phyloP scores from a whole-genome alignment of 371 early-diverging fungal genomes.

The Cokeromyces recurvatus region DNA sequence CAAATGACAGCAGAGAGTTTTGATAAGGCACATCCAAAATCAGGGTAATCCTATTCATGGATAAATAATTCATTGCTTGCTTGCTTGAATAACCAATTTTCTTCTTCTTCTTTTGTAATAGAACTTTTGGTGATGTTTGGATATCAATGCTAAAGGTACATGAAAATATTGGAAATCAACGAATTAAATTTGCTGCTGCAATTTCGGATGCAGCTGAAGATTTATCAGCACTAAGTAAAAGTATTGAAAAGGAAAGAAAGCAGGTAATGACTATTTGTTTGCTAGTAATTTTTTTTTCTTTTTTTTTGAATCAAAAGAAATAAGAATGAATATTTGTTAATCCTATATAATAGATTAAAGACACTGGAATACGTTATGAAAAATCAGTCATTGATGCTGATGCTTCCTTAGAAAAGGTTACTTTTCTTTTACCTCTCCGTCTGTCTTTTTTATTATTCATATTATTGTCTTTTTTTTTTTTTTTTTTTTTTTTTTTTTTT shows the following conservation, averaged over 20 bases:
- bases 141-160: slow-evolving; percentile 65
- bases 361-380: slow-evolving; percentile 66
- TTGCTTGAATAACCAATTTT: not conserved
- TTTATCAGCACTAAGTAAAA: slow-evolving; percentile 59
- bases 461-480: not conserved
- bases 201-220: slow-evolving; percentile 71
- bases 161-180: slow-evolving; percentile 70
- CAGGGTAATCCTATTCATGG: slow-evolving; percentile 47
- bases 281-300: no score
- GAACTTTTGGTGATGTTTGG: slow-evolving; percentile 62
- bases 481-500: not conserved
- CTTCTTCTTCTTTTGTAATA: slow-evolving; percentile 1
- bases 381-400: slow-evolving; percentile 70
- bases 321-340: not conserved
- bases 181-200: slow-evolving; percentile 55
- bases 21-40: slow-evolving; percentile 42
- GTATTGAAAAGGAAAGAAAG: slow-evolving; percentile 78
- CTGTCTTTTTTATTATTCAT: no score
- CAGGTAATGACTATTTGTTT: slow-evolving; percentile 41
- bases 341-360: slow-evolving; percentile 63
- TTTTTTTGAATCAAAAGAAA: not conserved
- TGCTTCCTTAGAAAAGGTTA: slow-evolving; percentile 71
- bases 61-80: no score
- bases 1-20: slow-evolving; percentile 41
- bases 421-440: no score